Evolutionary conservation across 2,329 filamentous ascomycete genomes (phyloP).

Genomic region (Phialophora expanda): DNA sequence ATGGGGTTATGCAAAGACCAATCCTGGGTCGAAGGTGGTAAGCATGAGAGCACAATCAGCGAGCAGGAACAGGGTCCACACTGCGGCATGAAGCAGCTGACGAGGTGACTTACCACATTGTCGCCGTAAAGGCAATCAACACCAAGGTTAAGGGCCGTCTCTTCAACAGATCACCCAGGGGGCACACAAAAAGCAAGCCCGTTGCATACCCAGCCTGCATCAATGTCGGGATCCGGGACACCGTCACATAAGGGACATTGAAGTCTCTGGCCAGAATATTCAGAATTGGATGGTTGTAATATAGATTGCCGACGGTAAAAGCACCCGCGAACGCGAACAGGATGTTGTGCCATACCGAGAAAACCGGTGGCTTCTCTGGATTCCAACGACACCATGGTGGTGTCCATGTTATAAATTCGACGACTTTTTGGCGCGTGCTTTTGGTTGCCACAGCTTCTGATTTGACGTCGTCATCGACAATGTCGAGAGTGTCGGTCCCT

Average conservation of each 20-base stretch:
- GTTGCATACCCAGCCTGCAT: constrained; percentile 80
- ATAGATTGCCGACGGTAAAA: constrained; percentile 79
- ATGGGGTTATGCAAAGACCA: constrained; percentile 70
- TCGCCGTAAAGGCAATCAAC: constrained; percentile 71
- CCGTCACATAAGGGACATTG: constrained; percentile 69
- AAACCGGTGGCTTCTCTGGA: constrained; percentile 67
- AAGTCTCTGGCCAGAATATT: constrained; percentile 77
- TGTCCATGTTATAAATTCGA: constrained; percentile 54
- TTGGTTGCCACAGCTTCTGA: neutral
- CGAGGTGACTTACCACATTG: constrained; percentile 60
- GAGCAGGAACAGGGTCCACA: neutral
- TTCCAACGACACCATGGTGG: constrained; percentile 73
- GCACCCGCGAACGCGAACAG: constrained; percentile 50
- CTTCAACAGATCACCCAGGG: constrained; percentile 71
- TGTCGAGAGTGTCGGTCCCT: constrained; percentile 15
- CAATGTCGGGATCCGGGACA: constrained; percentile 72
- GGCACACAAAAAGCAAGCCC: constrained; percentile 75
- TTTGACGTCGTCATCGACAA: constrained; percentile 20
- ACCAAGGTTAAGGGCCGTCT: constrained; percentile 69
- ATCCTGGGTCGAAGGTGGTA: constrained; percentile 45
- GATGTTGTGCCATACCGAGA: constrained; percentile 71
- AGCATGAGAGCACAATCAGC: neutral
- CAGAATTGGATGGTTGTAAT: constrained; percentile 71
- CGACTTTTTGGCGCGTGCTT: constrained; percentile 14
- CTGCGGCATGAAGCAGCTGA: neutral